phyloP scores from a whole-genome alignment of 148 eudicot species.

The Mesembryanthemum crystallinum region DNA sequence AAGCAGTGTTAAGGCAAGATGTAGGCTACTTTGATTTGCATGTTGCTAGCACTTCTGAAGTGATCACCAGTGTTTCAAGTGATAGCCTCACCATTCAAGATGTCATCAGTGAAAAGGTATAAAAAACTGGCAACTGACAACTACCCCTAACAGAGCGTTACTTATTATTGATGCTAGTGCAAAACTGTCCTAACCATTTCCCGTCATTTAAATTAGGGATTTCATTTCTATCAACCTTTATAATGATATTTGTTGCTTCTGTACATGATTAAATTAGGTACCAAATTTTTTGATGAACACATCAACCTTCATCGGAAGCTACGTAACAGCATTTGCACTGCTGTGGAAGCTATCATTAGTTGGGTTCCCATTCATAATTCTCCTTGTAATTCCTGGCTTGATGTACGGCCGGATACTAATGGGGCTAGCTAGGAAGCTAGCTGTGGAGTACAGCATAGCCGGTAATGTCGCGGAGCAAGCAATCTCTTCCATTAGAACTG shows the following conservation, averaged over 20 bases:
- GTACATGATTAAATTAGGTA: too few species aligned
- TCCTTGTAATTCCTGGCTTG: conserved; percentile 68
- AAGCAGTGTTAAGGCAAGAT: conserved; percentile 82
- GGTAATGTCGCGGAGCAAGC: conserved; percentile 63
- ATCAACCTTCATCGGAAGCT: conserved; percentile 56
- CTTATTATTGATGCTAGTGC: too few species aligned
- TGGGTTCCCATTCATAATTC: conserved; percentile 56
- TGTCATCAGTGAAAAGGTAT: conserved; percentile 70
- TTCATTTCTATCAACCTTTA: too few species aligned
- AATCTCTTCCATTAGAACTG: conserved; percentile 67
- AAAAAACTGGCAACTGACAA: too few species aligned
- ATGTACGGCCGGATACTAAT: conserved; percentile 64
- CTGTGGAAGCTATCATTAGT: conserved; percentile 73
- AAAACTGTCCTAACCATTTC: too few species aligned
- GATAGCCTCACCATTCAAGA: conserved; percentile 77
- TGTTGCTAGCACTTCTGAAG: conserved; percentile 63
- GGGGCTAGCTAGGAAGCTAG: conserved; percentile 55
- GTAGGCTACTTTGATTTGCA: conserved; percentile 73
- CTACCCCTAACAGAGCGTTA: too few species aligned
- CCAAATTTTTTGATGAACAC: conserved; percentile 56
- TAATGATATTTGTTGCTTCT: too few species aligned
- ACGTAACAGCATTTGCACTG: conserved; percentile 49
- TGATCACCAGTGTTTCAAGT: conserved; percentile 65
- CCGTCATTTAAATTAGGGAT: too few species aligned
- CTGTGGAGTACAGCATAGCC: conserved; percentile 52